Percentiles rank a stretch among this genome's conserved stretches.
These are phyloP conservation scores for Lactarius tabidus DNA, from an alignment of 768 basidiomycete species.

Conservation along the genomic window DNA sequence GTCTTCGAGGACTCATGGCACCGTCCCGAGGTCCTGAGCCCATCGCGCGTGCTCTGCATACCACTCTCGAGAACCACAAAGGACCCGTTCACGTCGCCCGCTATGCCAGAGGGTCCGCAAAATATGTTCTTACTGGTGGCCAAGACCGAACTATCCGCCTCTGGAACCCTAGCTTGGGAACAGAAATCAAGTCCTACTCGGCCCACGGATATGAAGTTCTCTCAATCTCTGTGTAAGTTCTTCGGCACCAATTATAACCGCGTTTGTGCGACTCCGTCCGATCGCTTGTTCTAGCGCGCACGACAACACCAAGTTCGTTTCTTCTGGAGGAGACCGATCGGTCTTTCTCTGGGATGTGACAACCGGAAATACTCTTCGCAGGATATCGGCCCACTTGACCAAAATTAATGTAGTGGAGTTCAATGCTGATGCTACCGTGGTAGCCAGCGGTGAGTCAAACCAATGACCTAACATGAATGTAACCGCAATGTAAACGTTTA, in stretches of 20 bases:
- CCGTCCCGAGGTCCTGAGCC: constrained; percentile 40
- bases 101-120: constrained; percentile 84
- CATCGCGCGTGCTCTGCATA: constrained; percentile 58
- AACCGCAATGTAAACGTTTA: constrained; percentile 31
- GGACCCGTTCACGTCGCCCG: constrained; percentile 89
- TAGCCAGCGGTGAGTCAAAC: constrained; percentile 70
- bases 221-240: constrained; percentile 77
- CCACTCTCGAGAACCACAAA: constrained; percentile 61
- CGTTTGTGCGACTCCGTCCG: not conserved
- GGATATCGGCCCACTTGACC: constrained; percentile 84
- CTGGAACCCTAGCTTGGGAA: constrained; percentile 84
- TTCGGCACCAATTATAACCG: not conserved
- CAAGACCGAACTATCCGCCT: constrained; percentile 86
- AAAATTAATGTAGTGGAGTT: constrained; percentile 91
- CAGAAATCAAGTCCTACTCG: constrained; percentile 86
- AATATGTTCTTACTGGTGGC: constrained; percentile 90
- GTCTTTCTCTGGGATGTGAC: constrained; percentile 97
- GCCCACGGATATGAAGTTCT: constrained; percentile 97
- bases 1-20: constrained; percentile 28
- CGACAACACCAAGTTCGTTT: constrained; percentile 93
- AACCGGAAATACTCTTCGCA: constrained; percentile 74
- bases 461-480: constrained; percentile 3
- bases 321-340: constrained; percentile 88
- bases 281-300: constrained; percentile 52
- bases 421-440: constrained; percentile 79